Base-by-base conservation (phyloP, 148 eudicot species). In the Cornus suecica region DNA sequence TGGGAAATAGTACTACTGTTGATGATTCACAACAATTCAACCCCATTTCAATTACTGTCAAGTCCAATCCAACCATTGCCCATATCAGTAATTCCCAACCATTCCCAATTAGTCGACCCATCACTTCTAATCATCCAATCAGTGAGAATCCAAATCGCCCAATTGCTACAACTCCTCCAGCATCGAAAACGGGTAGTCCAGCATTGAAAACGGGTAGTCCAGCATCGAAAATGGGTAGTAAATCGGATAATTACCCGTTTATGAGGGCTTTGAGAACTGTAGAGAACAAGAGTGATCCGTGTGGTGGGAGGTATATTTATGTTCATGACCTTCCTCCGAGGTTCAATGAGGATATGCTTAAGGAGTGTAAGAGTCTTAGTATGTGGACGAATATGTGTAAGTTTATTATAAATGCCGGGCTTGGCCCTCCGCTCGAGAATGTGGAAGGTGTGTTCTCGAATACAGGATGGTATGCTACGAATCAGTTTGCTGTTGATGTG, bases 381-480 rank as follows among this genome's bases (percentile, higher is more conserved):
- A 78, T 85, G n/a, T 95, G 99, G 99, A 87, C 93, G 23, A 87
- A 95, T 68, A 92, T 95, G 97, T 95, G 99, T 74, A 88, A 92
- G 77, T 95, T 86, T 79, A 87, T 89, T n/a, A 86, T 83, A 8
- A 91, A 91, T 84, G 88, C 86, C 1, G 99, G 99, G 23, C 89
- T 95, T 45, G 99, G 99, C 32, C 97, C 97, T 45, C 97, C 94
- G 2, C 88, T 95, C 54, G 94, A 92, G 84, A 92, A 95, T 75
- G 79, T 76, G 8, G 91, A 86, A 56, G 97, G 97, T 15, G 97
- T 95, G 77, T 95, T 95, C 80, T 91, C 94, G 0, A 77, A 90
- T 66, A 87, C 88, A 2, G 97, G 99, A 23, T 95, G 99, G 99
- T 90, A 95, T 64, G 97, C 93, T 0, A 95, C 99, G 0, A 90